Conservation (phyloP, 345 rosid species). For the Camelina sativa region DNA sequence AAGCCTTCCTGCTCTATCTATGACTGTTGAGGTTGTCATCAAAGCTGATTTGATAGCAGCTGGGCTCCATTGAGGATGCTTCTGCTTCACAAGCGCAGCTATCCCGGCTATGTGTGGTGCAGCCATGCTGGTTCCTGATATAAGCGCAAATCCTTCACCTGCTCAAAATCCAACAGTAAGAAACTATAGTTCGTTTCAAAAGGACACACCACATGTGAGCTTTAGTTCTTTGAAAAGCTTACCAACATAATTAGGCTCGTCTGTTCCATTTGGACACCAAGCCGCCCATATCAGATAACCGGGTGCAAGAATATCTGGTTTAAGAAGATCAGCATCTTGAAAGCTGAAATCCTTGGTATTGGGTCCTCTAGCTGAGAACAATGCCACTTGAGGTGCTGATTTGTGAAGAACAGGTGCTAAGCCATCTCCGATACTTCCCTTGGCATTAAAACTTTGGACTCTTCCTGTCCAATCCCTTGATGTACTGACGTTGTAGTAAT, state of each 20-base stretch:
- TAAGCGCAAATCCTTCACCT: slow-evolving; percentile 98
- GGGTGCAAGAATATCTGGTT: slow-evolving; percentile 98
- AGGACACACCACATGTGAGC: slow-evolving; percentile 17
- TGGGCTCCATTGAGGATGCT: slow-evolving; percentile 95
- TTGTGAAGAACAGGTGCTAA: slow-evolving; percentile 86
- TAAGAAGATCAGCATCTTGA: slow-evolving; percentile 98
- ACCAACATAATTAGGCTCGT: slow-evolving; percentile 89
- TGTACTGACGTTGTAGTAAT: slow-evolving; percentile 88
- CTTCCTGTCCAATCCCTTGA: slow-evolving; percentile 97
- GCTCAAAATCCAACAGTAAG: slow-evolving; percentile 42
- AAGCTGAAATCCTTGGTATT: slow-evolving; percentile 91
- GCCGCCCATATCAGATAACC: slow-evolving; percentile 99
- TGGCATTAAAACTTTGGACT: slow-evolving; percentile 84
- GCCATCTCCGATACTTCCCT: slow-evolving; percentile 93
- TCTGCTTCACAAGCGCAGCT: slow-evolving; percentile 98
- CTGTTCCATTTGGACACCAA: slow-evolving; percentile 98
- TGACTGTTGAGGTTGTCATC: slow-evolving; percentile 85
- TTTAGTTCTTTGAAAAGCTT: slow-evolving; percentile 35
- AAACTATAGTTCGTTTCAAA: slow-evolving; percentile 6
- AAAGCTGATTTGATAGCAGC: slow-evolving; percentile 96
- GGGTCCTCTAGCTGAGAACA: slow-evolving; percentile 99
- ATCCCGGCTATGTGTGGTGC: slow-evolving; percentile 99
- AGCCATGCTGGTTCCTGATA: slow-evolving; percentile 99
- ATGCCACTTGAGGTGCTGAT: slow-evolving; percentile 98
- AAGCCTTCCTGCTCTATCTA: slow-evolving; percentile 92